A percentile compares a stretch with the other conserved stretches of the same genome.
phyloP scores from a whole-genome alignment of 768 basidiomycete species.

The Russula dissimulans region DNA sequence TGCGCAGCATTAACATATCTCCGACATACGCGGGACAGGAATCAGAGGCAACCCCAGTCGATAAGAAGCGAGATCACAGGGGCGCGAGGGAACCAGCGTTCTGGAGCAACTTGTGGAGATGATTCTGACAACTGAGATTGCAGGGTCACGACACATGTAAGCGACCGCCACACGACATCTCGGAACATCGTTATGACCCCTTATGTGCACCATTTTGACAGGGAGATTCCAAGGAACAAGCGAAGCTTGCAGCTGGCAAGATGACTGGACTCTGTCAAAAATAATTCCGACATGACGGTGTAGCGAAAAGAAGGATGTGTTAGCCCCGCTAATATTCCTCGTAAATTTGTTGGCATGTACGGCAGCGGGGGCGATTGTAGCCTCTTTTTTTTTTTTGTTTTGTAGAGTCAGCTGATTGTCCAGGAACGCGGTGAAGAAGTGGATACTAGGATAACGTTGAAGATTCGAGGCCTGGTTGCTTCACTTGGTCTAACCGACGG shows the following conservation, averaged over 20 bases:
- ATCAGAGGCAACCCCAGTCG: neutral
- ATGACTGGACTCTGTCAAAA: neutral
- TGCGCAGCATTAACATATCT: neutral
- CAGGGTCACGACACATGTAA: neutral
- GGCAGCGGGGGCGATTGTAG: neutral
- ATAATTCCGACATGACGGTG: neutral
- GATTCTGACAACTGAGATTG: slow-evolving; percentile 1
- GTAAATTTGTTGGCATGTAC: neutral
- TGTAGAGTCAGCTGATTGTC: neutral
- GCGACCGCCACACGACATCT: neutral
- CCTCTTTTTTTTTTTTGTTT: neutral
- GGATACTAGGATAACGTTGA: neutral
- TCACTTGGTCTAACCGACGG: neutral
- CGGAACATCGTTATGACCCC: neutral
- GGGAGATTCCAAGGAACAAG: neutral
- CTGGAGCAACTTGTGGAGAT: neutral
- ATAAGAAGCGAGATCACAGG: neutral
- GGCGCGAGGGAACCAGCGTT: neutral
- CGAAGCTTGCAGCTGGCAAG: neutral
- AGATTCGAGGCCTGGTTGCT: neutral
- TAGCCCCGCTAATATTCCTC: neutral
- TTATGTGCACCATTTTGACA: neutral
- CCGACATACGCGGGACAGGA: slow-evolving; percentile 4
- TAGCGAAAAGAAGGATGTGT: neutral
- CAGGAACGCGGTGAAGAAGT: neutral